Conservation (phyloP, 179 eudicot genomes). For the Silene noctiflora region DNA sequence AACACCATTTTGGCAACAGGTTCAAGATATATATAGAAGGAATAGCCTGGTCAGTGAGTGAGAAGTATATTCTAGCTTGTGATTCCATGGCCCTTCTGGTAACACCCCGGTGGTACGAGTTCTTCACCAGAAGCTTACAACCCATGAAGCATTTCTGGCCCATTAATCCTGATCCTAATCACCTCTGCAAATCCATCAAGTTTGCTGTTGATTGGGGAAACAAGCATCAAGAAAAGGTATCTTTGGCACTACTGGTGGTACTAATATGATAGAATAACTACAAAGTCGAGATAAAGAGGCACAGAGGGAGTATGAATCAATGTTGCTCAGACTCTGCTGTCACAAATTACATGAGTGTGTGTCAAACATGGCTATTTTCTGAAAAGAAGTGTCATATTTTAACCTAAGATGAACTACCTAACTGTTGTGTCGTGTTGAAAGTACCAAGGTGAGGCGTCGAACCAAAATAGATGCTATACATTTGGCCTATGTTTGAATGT, state of each 20-base stretch:
- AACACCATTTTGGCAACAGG: constrained; percentile 20
- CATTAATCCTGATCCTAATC: constrained; percentile 32
- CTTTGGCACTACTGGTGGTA: not conserved
- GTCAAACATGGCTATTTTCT: no score
- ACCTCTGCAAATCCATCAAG: constrained; percentile 42
- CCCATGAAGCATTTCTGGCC: constrained; percentile 60
- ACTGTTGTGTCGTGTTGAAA: no score
- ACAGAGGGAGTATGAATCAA: no score
- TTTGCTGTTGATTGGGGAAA: constrained; percentile 50
- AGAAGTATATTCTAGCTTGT: constrained; percentile 66
- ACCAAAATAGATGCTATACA: no score
- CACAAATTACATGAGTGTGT: no score
- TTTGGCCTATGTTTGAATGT: not conserved
- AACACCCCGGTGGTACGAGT: constrained; percentile 52
- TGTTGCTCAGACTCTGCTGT: no score
- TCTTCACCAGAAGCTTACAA: constrained; percentile 58
- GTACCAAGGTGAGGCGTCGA: no score
- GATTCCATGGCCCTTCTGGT: constrained; percentile 50
- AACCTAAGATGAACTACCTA: no score
- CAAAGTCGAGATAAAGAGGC: no score
- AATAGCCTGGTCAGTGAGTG: constrained; percentile 66
- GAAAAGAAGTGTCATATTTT: no score
- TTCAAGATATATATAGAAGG: constrained; percentile 70
- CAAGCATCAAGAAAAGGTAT: constrained; percentile 33
- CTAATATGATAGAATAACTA: no score